phyloP scores from a whole-genome alignment of 208 protist genomes.

The Phytomonas sp. region DNA sequence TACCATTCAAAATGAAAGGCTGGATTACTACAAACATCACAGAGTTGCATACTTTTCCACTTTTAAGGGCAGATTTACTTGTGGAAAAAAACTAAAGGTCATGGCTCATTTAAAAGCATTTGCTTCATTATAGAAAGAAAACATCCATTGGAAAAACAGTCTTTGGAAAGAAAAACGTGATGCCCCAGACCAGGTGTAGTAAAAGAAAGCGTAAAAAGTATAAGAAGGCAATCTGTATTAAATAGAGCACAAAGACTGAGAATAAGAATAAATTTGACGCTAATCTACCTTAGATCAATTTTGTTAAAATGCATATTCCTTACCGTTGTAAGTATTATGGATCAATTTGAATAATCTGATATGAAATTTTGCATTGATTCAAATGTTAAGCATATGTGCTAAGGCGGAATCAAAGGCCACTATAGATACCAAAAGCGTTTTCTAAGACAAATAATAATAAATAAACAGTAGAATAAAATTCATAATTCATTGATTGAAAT shows the following conservation, averaged over 20 bases:
- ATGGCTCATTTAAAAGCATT: neutral
- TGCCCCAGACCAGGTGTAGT: neutral
- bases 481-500: neutral
- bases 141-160: neutral
- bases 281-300: neutral
- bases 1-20: neutral
- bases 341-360: neutral
- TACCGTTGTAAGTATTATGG: neutral
- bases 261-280: neutral
- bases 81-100: neutral
- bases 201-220: neutral
- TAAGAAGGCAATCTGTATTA: neutral
- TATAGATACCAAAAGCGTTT: neutral
- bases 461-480: neutral
- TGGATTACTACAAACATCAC: neutral
- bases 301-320: neutral
- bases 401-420: neutral
- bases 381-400: neutral
- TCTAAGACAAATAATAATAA: neutral
- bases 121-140: neutral
- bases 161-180: neutral
- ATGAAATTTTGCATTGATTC: neutral
- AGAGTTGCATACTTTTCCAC: neutral
- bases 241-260: neutral
- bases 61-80: neutral